Conservation (phyloP, 2,329 filamentous ascomycete genomes). For the Paecilomyces variotii region DNA sequence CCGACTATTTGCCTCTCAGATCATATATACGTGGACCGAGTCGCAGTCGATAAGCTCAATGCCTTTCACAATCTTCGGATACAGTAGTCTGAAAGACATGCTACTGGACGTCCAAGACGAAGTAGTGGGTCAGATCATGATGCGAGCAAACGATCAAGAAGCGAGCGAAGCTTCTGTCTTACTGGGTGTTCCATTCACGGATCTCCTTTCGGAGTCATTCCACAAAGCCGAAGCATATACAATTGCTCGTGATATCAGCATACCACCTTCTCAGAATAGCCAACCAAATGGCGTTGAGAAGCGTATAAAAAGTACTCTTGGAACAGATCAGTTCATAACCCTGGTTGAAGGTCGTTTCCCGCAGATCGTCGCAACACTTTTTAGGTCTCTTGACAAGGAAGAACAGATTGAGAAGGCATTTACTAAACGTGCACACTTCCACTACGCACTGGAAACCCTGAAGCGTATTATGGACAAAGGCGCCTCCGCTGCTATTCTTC, state of each 20-base stretch:
- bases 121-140: slow-evolving; percentile 68
- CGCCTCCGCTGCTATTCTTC: slow-evolving; percentile 57
- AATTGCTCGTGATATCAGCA: slow-evolving; percentile 64
- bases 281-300: slow-evolving; percentile 53
- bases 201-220: slow-evolving; percentile 62
- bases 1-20: slow-evolving; percentile 73
- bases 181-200: slow-evolving; percentile 46
- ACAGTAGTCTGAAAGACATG: slow-evolving; percentile 59
- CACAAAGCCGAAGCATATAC: slow-evolving; percentile 75
- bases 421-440: slow-evolving; percentile 49
- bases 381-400: slow-evolving; percentile 71
- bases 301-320: slow-evolving; percentile 61
- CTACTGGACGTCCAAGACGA: slow-evolving; percentile 66
- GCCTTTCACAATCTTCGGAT: slow-evolving; percentile 80
- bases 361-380: slow-evolving; percentile 66
- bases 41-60: slow-evolving; percentile 59
- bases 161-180: slow-evolving; percentile 52
- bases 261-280: slow-evolving; percentile 33
- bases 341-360: slow-evolving; percentile 64
- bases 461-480: slow-evolving; percentile 61
- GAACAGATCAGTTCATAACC: slow-evolving; percentile 55
- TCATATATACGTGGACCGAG: slow-evolving; percentile 86
- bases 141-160: slow-evolving; percentile 65
- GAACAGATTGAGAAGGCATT: slow-evolving; percentile 63
- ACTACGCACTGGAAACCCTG: slow-evolving; percentile 56